Conservation (phyloP, 1,284 basidiomycete genomes). For the Cryptococcus hybrid region DNA sequence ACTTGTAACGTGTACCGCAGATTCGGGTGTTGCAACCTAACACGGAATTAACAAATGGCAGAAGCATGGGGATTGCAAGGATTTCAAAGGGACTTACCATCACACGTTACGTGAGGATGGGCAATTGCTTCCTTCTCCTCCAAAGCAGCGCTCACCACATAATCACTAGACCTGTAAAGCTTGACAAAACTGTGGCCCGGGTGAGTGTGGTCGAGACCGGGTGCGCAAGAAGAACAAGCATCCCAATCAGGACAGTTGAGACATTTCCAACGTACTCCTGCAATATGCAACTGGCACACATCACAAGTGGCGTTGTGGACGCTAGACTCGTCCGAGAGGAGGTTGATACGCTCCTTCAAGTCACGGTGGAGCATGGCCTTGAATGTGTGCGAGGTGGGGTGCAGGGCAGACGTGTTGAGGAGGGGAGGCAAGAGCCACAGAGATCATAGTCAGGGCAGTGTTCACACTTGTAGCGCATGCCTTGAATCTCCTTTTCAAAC, state of each 20-base stretch:
- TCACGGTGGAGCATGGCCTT: slow-evolving; percentile 46
- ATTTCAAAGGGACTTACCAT: slow-evolving; percentile 20
- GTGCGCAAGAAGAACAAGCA: slow-evolving; percentile 68
- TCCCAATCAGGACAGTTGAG: slow-evolving; percentile 51
- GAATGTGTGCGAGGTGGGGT: slow-evolving; percentile 40
- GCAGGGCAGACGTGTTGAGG: slow-evolving; percentile 39
- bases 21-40: slow-evolving; percentile 38
- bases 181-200: slow-evolving; percentile 74
- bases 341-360: slow-evolving; percentile 42
- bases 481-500: slow-evolving; percentile 41
- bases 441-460: slow-evolving; percentile 47
- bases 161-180: slow-evolving; percentile 59
- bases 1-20: slow-evolving; percentile 55
- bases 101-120: slow-evolving; percentile 43
- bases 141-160: slow-evolving; percentile 20
- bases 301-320: slow-evolving; percentile 45
- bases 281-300: slow-evolving; percentile 38
- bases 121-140: slow-evolving; percentile 54
- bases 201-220: slow-evolving; percentile 64
- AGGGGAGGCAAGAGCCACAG: slow-evolving; percentile 42
- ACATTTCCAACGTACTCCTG: slow-evolving; percentile 49
- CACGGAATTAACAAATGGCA: not conserved
- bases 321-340: slow-evolving; percentile 12
- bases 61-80: no score
- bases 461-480: slow-evolving; percentile 47